These are phyloP conservation scores for Russula ochroleuca DNA, from an alignment of 768 basidiomycete species.

Conservation along the genomic window DNA sequence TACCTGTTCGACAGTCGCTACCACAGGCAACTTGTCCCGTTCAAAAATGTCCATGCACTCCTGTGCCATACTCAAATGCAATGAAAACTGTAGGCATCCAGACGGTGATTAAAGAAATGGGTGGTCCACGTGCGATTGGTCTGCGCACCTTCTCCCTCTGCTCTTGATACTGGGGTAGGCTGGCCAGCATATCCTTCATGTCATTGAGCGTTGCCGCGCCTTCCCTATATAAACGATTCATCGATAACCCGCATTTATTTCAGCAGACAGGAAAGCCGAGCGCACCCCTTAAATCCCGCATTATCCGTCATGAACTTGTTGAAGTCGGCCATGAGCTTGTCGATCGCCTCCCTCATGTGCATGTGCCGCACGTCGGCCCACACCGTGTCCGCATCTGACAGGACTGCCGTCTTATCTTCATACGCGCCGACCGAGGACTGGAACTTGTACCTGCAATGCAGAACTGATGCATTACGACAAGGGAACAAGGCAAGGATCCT, in stretches of 20 bases:
- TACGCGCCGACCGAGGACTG: slow-evolving; percentile 79
- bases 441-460: slow-evolving; percentile 74
- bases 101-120: not conserved
- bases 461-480: slow-evolving; percentile 3
- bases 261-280: not conserved
- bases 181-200: slow-evolving; percentile 99
- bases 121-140: not conserved
- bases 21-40: slow-evolving; percentile 72
- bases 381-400: slow-evolving; percentile 84
- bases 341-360: slow-evolving; percentile 98
- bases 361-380: slow-evolving; percentile 94
- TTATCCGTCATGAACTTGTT: slow-evolving; percentile 92
- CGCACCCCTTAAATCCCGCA: slow-evolving; percentile 88
- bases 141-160: slow-evolving; percentile 80
- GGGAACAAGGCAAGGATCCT: not conserved
- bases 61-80: slow-evolving; percentile 96
- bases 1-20: slow-evolving; percentile 90
- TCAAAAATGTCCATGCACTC: slow-evolving; percentile 96
- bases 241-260: not conserved
- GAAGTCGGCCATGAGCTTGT: slow-evolving; percentile 95
- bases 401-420: slow-evolving; percentile 81
- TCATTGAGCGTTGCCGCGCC: slow-evolving; percentile 88
- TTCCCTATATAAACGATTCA: slow-evolving; percentile 42
- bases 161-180: slow-evolving; percentile 89
- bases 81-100: slow-evolving; percentile 63